Evolutionary conservation across 2,329 filamentous ascomycete species (phyloP), one percentile per base, ranked within the genome.

Genomic region (Tolypocladium ophioglossoides): DNA sequence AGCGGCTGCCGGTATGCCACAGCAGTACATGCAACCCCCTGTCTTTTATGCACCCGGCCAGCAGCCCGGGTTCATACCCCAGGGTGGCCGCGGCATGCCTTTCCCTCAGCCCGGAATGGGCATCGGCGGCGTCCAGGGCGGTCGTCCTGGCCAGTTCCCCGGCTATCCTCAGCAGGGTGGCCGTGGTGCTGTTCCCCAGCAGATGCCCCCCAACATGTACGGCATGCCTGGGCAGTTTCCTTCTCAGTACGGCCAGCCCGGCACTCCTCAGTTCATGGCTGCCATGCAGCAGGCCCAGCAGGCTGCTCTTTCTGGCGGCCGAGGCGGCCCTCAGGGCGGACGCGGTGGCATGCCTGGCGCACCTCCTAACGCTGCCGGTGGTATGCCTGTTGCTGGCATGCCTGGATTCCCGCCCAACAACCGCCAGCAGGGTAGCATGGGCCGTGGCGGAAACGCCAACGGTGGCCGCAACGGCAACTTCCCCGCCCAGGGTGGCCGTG

Each of bases 41-140:
- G 91, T 97, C 76, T 97, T 94, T 81, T 95, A 95, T 71, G 87
- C 86, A 58, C 87, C 89, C 61, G 88, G 88, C 52, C 84, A 90
- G 74, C 83, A 90, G 76, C 84, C 85, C 59, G 79, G 78, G 57
- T 87, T 85, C 76, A 77, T 85, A 60, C 82, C 81, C 57, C 78
- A 81, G 65, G 80, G 77, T 57, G 81, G 83, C 55, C 83, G 84
- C 57, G 83, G 82, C 54, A 82, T 86, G 72, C 80, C 80, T 52
- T 87, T 86, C 77, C 79, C 82, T 38, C 81, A 85, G 67, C 75
- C 75, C 51, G 79, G 75, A 54, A 82, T 86, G 74, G 79, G 77
- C 57, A 80, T 86, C 70, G 86, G 88, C 55, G 82, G 80, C 64
- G 85, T 85, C 62, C 89, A 90, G 69, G 87, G 83, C 63, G 88